These are phyloP conservation scores for Scleromitrula shiraiana DNA, from an alignment of 2,329 filamentous ascomycete genomes.

Conservation along the genomic window DNA sequence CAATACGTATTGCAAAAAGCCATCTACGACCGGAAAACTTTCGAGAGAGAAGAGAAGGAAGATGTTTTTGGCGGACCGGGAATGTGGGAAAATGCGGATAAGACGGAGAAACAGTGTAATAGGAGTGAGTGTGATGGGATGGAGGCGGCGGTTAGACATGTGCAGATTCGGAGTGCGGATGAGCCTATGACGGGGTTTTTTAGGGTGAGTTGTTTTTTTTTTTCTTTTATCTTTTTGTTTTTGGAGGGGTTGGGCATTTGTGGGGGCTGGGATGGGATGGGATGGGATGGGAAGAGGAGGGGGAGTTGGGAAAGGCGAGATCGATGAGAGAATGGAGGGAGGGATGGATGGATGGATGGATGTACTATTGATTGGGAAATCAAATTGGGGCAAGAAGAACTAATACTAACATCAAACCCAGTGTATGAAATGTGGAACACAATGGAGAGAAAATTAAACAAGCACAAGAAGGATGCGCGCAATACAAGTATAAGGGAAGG, in stretches of 20 bases:
- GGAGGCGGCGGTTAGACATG: constrained; percentile 88
- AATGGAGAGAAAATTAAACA: constrained; percentile 57
- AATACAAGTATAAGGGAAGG: too few species aligned
- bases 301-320: background rate
- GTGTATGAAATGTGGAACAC: constrained; percentile 59
- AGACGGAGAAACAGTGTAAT: constrained; percentile 74
- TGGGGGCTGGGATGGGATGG: background rate
- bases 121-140: constrained; percentile 71
- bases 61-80: constrained; percentile 84
- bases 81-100: constrained; percentile 87
- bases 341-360: too few species aligned
- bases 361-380: too few species aligned
- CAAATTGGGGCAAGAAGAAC: too few species aligned
- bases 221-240: background rate
- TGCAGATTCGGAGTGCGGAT: constrained; percentile 96
- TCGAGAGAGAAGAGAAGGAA: constrained; percentile 80
- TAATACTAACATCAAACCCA: constrained; percentile 25
- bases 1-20: constrained; percentile 72
- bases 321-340: constrained; percentile 6
- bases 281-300: background rate
- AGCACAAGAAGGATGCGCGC: too few species aligned
- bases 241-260: background rate
- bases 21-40: constrained; percentile 69
- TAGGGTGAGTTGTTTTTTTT: constrained; percentile 48
- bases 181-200: constrained; percentile 98